Base-by-base conservation (phyloP, 164 flowering plant genomes). In the Protea cynaroides region DNA sequence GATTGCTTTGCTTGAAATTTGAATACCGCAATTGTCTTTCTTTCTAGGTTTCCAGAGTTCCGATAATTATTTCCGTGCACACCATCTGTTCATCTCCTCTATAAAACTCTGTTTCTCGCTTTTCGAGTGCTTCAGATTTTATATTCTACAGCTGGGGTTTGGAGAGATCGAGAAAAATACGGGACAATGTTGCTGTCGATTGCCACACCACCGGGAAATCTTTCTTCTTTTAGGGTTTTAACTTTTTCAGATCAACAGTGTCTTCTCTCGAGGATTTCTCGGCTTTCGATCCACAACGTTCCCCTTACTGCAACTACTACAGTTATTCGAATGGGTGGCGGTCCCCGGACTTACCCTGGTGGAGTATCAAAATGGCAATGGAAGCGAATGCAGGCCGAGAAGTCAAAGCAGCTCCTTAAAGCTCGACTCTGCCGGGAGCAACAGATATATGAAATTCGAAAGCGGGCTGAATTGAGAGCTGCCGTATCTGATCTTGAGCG, bases 291-390 rank as follows among this genome's bases (percentile, higher is more conserved):
- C 17, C 25, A 14, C 15, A 55, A 61, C 21, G 21, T 23, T 25
- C 19, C 38, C 14, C 22, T 10, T 21, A 58, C 62, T 25, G 64
- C 8, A 66, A 59, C 46, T 36, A 51, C 68, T 36, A 74, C 75
- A 14, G 21, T 66, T 11, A 84, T 89, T 60, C 84, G 92, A 8
- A 87, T 87, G 90, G 94, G 97, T 25, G 96, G 97, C 7, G 93
- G 96, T 4, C 96, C 96, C 18, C 71, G 96, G 36, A 91, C 96
- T 1, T 89, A 21, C 73, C 96, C 97, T 0, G 96, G 96, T 2
- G 97, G 97, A 1, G 94, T 91, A 5, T 82, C 94, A 22, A 89
- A 89, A 68, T 89, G 96, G 96, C 89, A 86, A 61, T 91, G 94
- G 96, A 91, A 89, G 77, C 71, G 96, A n/a, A 91, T 91, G 96